Evolutionary conservation across 2,329 filamentous ascomycete species (phyloP).

Genomic region (Beauveria bassiana): DNA sequence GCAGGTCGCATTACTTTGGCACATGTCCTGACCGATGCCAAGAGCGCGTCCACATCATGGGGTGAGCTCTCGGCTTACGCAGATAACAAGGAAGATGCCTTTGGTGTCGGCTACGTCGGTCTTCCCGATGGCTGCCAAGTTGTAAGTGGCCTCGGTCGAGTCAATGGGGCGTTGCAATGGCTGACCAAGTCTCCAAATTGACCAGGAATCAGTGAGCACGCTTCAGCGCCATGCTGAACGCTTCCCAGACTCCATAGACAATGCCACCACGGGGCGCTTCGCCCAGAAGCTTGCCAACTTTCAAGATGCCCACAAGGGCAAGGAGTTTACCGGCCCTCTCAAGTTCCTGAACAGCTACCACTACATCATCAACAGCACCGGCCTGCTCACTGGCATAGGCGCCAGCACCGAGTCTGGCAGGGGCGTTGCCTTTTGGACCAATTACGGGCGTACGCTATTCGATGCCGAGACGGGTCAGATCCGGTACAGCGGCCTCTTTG

Average conservation of each 20-base stretch:
- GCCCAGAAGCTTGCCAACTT: conserved; percentile 39
- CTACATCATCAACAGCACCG: conserved; percentile 34
- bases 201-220: conserved; percentile 38
- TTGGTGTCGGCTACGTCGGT: conserved; percentile 39
- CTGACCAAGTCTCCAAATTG: background rate
- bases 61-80: conserved; percentile 39
- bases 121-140: conserved; percentile 41
- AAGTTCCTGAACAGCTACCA: conserved; percentile 45
- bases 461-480: conserved; percentile 39
- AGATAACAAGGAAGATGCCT: conserved; percentile 36
- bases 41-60: conserved; percentile 28
- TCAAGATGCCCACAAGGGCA: conserved; percentile 25
- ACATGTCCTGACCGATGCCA: conserved; percentile 21
- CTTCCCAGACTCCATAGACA: conserved; percentile 41
- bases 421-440: conserved; percentile 45
- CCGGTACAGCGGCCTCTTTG: conserved; percentile 36
- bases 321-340: conserved; percentile 35
- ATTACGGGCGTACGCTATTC: conserved; percentile 45
- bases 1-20: background rate
- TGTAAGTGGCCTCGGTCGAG: conserved; percentile 5
- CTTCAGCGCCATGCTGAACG: conserved; percentile 49
- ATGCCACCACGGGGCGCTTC: conserved; percentile 39
- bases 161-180: background rate
- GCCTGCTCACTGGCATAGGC: conserved; percentile 40
- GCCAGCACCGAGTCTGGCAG: conserved; percentile 41